These are phyloP conservation scores for Daldinia childiae DNA, from an alignment of 495 filamentous ascomycete species.

Conservation along the genomic window DNA sequence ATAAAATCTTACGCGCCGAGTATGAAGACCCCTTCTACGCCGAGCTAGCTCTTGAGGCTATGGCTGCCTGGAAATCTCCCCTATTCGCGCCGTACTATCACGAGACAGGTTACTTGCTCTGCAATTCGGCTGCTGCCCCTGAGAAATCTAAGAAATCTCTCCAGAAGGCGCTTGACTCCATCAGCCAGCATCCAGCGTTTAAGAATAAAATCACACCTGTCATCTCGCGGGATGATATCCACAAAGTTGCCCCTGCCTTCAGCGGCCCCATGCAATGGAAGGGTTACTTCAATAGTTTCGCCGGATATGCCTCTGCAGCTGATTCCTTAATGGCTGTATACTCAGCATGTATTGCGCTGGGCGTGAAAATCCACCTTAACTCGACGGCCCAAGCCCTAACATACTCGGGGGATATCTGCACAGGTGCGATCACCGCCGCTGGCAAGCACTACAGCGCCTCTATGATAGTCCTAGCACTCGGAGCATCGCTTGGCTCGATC, in stretches of 20 bases:
- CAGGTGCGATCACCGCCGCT: conserved; percentile 19
- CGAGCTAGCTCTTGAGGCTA: conserved; percentile 55
- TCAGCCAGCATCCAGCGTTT: conserved; percentile 50
- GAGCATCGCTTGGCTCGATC: conserved; percentile 39
- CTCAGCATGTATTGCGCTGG: conserved; percentile 8
- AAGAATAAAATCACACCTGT: conserved; percentile 51
- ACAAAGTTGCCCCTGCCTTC: conserved; percentile 54
- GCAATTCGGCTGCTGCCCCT: conserved; percentile 57
- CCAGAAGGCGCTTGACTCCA: conserved; percentile 56
- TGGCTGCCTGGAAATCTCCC: conserved; percentile 44
- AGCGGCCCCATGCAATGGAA: conserved; percentile 59
- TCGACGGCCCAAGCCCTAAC: conserved; percentile 34
- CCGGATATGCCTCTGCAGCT: background rate
- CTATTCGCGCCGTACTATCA: conserved; percentile 64
- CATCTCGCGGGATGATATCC: conserved; percentile 50
- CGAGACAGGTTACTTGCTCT: conserved; percentile 64
- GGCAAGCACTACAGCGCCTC: conserved; percentile 28
- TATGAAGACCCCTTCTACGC: conserved; percentile 66
- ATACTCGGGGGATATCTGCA: conserved; percentile 33
- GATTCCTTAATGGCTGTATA: background rate
- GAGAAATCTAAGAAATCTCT: conserved; percentile 59
- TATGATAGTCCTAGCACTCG: conserved; percentile 36
- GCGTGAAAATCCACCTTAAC: conserved; percentile 48
- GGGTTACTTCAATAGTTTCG: conserved; percentile 60
- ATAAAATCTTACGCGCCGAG: conserved; percentile 66